Evolutionary conservation across 78 protist species (phyloP).

Genomic region (Cavenderia fasciculata): DNA sequence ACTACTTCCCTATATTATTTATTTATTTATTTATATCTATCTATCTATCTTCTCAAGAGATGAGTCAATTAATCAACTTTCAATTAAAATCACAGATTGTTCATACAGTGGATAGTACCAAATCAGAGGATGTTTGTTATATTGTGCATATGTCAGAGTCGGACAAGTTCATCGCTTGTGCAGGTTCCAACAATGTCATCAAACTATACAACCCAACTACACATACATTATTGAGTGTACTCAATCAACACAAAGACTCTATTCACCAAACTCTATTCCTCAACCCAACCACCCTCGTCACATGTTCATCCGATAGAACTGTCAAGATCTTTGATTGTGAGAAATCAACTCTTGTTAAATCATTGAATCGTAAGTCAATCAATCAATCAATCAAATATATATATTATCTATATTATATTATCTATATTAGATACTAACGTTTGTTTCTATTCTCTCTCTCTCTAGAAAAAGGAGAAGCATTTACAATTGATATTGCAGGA

Average conservation of each 20-base stretch:
- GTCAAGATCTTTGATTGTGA: conserved; percentile 31
- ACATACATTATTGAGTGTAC: not conserved
- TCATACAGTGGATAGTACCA: too few species aligned
- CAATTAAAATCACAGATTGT: too few species aligned
- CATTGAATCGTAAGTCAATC: not conserved
- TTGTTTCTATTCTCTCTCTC: not conserved
- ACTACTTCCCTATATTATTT: too few species aligned
- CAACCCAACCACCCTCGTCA: conserved; percentile 1
- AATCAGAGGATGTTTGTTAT: too few species aligned
- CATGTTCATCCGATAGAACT: conserved; percentile 61
- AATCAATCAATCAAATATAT: conserved; percentile 8
- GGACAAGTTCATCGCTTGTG: conserved; percentile 23
- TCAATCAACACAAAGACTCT: conserved; percentile 39
- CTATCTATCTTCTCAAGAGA: too few species aligned
- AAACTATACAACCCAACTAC: conserved; percentile 38
- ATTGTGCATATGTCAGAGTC: conserved; percentile 3
- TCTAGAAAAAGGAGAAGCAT: conserved; percentile 44
- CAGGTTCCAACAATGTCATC: conserved; percentile 53
- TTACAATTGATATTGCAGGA: conserved; percentile 19
- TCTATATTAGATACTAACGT: not conserved
- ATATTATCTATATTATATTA: not conserved
- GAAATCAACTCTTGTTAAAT: not conserved
- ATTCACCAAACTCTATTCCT: conserved; percentile 22
- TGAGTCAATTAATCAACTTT: too few species aligned
- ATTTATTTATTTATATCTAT: too few species aligned